Evolutionary conservation across 78 protist genomes (phyloP), one percentile per base, ranked within the genome.

Genomic region (Protostelium mycophagum): DNA sequence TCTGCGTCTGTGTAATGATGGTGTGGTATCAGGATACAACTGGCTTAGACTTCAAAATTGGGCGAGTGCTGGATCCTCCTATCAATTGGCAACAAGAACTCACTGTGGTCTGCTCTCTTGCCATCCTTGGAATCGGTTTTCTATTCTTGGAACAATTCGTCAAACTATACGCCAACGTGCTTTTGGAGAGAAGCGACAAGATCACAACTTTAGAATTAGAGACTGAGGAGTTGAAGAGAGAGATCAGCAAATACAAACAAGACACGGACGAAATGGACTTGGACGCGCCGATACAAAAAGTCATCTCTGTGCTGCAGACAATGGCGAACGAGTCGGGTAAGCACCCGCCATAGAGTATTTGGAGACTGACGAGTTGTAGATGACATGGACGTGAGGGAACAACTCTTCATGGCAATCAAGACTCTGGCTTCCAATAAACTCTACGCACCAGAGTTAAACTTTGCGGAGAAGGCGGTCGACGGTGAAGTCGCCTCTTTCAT

Each of bases 61-160:
- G 73, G 16, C 5, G 73, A 51, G 16, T 51, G 5, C 73, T 51
- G 73, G 73, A 51, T 16, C 73, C 73, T 51, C 73, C 73, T 25
- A 51, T 51, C 73, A 51, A 51, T 16, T 51, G 73, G 73, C 73
- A 51, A 16, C 73, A 51, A 16, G 73, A 51, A 51, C 73, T 51
- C 73, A 51, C 73, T 16, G 5, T 51, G 31, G 73, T 51, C 73
- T 51, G 73, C 73, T 51, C 73, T 25, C 73, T 90, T 88, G 92
- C 92, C 38, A 36, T 90, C 34, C 83, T 90, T 28, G 92, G 92
- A 85, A 83, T 85, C 34, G 38, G 36, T 0, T 90, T 90, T 38
- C 83, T 90, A 31, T 86, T 90, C 28, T 85, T 90, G 9, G 92
- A 90, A 51, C 83, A 86, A 90, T 90, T 85, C 38, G 87, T 90